Evolutionary conservation across 805 yeast species (phyloP).

Genomic region (Hagleromyces aurorensis): DNA sequence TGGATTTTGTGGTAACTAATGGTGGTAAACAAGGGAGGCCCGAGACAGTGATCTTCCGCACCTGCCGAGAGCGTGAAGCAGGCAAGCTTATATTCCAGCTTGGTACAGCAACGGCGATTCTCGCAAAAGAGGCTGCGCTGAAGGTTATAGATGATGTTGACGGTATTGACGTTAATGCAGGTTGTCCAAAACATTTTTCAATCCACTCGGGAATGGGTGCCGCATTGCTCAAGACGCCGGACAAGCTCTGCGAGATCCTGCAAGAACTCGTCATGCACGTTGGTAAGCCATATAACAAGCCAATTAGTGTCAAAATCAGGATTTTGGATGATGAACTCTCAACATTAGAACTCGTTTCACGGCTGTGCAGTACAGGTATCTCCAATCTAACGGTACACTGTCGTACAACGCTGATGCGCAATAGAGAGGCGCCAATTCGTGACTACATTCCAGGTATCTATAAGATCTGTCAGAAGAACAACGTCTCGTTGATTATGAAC

Average conservation of each 20-base stretch:
- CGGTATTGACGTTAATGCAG: slow-evolving; percentile 91
- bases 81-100: slow-evolving; percentile 75
- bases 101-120: slow-evolving; percentile 76
- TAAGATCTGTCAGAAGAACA: slow-evolving; percentile 48
- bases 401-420: slow-evolving; percentile 82
- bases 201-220: slow-evolving; percentile 98
- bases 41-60: slow-evolving; percentile 61
- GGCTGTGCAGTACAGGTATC: slow-evolving; percentile 70
- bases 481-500: slow-evolving; percentile 71
- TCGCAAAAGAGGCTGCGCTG: slow-evolving; percentile 84
- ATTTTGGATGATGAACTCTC: slow-evolving; percentile 55
- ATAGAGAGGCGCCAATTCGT: slow-evolving; percentile 73
- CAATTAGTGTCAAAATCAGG: slow-evolving; percentile 88
- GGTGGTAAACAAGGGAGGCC: slow-evolving; percentile 39
- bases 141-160: slow-evolving; percentile 78
- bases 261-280: slow-evolving; percentile 63
- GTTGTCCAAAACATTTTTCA: slow-evolving; percentile 95
- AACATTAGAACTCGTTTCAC: slow-evolving; percentile 50
- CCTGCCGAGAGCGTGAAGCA: slow-evolving; percentile 54
- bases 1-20: slow-evolving; percentile 45
- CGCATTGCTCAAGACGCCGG: slow-evolving; percentile 78
- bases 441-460: slow-evolving; percentile 57
- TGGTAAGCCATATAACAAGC: slow-evolving; percentile 67
- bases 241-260: slow-evolving; percentile 61
- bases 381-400: slow-evolving; percentile 85